These are phyloP conservation scores for Plectosphaerella sp. DNA, from an alignment of 2,329 filamentous ascomycete species.

Conservation along the genomic window DNA sequence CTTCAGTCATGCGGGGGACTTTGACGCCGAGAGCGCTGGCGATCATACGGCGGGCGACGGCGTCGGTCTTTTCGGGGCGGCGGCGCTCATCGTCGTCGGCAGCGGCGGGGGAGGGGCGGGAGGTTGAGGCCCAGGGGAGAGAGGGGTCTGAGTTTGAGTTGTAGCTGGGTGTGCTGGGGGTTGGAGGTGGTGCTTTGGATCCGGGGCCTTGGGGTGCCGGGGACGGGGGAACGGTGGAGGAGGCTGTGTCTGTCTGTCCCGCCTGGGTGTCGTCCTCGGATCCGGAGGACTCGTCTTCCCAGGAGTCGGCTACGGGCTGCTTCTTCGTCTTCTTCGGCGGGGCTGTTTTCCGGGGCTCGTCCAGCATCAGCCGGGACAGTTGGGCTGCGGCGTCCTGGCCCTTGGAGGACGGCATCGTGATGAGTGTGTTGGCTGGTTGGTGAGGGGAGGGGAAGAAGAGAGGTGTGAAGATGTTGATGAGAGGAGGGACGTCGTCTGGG, in stretches of 20 bases:
- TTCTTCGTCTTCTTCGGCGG: constrained; percentile 19
- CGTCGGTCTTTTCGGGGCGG: constrained; percentile 87
- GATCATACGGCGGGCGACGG: constrained; percentile 85
- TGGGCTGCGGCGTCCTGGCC: constrained; percentile 21
- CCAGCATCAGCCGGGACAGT: constrained; percentile 25
- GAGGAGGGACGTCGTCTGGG: no score
- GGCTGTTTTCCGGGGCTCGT: constrained; percentile 12
- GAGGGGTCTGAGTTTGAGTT: constrained; percentile 13
- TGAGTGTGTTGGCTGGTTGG: neutral
- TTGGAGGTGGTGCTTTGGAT: constrained; percentile 59
- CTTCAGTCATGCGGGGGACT: constrained; percentile 77
- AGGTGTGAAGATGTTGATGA: no score
- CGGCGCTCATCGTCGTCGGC: constrained; percentile 13
- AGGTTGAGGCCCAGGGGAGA: constrained; percentile 1
- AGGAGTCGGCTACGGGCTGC: constrained; percentile 34
- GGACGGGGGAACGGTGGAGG: neutral
- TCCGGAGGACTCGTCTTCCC: constrained; percentile 54
- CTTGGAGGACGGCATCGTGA: constrained; percentile 12
- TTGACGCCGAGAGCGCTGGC: constrained; percentile 80
- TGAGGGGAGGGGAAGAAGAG: no score
- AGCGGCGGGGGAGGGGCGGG: constrained; percentile 8
- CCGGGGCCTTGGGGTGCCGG: constrained; percentile 18
- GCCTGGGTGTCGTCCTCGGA: constrained; percentile 21
- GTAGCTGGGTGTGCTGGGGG: constrained; percentile 55
- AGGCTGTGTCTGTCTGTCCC: neutral